These are phyloP conservation scores for Chrysopogon serrulatus DNA, from an alignment of 176 grass and related monocot genomes.

Conservation along the genomic window DNA sequence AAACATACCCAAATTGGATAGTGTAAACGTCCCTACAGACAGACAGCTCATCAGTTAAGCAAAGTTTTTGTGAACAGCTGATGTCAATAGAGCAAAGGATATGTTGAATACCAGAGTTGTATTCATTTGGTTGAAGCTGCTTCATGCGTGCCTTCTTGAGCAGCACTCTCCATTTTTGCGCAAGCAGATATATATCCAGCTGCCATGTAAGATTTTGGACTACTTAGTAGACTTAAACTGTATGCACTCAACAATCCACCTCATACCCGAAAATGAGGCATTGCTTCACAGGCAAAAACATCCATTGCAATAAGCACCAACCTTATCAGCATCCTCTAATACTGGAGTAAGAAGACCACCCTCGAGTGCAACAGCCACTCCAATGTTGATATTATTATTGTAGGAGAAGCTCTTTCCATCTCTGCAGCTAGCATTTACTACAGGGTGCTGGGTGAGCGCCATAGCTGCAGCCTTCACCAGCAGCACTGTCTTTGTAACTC, in stretches of 20 bases:
- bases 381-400: constrained; percentile 64
- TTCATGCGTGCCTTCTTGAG: constrained; percentile 77
- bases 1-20: constrained; percentile 98
- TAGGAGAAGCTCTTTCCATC: constrained; percentile 96
- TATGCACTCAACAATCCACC: too few species aligned
- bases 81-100: neutral
- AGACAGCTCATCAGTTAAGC: constrained; percentile 13
- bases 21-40: constrained; percentile 75
- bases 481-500: constrained; percentile 85
- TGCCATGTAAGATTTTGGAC: constrained; percentile 21
- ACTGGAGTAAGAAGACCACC: constrained; percentile 87
- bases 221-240: neutral
- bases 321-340: constrained; percentile 81
- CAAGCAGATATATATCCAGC: constrained; percentile 92
- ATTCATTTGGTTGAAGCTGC: constrained; percentile 83
- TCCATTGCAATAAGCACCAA: constrained; percentile 3
- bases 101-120: constrained; percentile 62
- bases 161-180: constrained; percentile 78
- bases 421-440: constrained; percentile 83
- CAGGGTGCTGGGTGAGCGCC: constrained; percentile 76
- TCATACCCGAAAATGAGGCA: neutral
- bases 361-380: constrained; percentile 84
- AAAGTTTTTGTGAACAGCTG: constrained; percentile 1
- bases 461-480: constrained; percentile 78
- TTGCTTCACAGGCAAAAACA: neutral